Evolutionary conservation across 164 flowering plant species (phyloP), one percentile per base, ranked within the genome.

Genomic region (Santalum album): DNA sequence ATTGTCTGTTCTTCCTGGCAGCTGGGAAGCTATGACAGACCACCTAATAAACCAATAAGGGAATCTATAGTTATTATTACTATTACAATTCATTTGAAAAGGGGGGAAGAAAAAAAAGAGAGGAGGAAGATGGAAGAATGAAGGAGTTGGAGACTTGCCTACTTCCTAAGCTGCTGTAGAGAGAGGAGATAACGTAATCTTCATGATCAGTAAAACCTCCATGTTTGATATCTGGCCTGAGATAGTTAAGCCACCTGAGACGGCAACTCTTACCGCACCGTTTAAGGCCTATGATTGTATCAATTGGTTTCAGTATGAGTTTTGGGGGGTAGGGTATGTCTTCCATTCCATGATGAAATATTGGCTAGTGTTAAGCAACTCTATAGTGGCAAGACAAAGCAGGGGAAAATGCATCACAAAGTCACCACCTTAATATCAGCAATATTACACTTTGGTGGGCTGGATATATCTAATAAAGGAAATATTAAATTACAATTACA

Each of bases 251-350:
- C 88, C 88, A 85, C 52, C 92, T 70, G 45, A 85, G 52, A 1
- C 92, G 75, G 66, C 92, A 85, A 66, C 88, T 85, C 75, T 85
- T 85, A 17, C 92, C 92, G 35, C 92, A 85, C 0, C 92, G 78
- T 6, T 58, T 75, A 10, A 85, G 78, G 14, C 92, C 88, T 85
- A 71, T 3, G 42, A 38, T 38, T 14, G 17, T 16, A 38, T 38
- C 16, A 38, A 9, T 38, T 38, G 2, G 42, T 16, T 38, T 38
- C 16, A 38, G 0, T 3, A 38, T n/a, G n/a, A n/a, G n/a, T n/a
- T n/a, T n/a, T n/a, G n/a, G n/a, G n/a, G n/a, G n/a, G n/a, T n/a
- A n/a, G n/a, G n/a, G n/a, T n/a, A n/a, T n/a, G n/a, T n/a, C n/a
- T n/a, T n/a, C n/a, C n/a, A n/a, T n/a, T n/a, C n/a, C n/a, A n/a